Conservation (phyloP, 495 filamentous ascomycete species). For the Aspergillus affinis region DNA sequence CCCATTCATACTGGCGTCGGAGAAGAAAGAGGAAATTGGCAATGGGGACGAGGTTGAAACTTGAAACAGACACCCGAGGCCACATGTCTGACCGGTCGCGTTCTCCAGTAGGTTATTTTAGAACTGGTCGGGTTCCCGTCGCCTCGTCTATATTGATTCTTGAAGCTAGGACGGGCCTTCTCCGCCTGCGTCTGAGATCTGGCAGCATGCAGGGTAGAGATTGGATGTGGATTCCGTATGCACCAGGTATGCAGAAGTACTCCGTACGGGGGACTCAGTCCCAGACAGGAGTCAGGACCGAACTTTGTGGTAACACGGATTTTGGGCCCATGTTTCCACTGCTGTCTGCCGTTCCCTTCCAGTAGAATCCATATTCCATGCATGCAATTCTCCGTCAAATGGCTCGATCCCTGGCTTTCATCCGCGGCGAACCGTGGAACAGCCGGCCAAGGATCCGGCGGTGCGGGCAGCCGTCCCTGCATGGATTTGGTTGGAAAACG, state of each 20-base stretch:
- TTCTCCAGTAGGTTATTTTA: not conserved
- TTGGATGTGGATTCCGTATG: no score
- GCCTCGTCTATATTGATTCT: no score
- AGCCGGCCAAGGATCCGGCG: conserved; percentile 5
- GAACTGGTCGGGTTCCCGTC: not conserved
- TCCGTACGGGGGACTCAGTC: no score
- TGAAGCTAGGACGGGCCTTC: no score
- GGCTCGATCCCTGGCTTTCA: conserved; percentile 6
- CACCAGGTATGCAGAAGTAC: no score
- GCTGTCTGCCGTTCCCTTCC: no score
- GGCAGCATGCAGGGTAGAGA: no score
- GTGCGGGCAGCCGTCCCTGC: conserved; percentile 9
- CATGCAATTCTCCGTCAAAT: not conserved
- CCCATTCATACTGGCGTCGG: conserved; percentile 8
- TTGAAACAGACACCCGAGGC: not conserved
- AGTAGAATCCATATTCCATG: not conserved
- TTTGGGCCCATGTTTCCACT: no score
- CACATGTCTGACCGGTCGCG: not conserved
- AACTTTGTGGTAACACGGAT: no score
- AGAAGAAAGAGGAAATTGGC: not conserved
- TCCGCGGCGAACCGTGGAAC: conserved; percentile 13
- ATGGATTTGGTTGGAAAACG: not conserved
- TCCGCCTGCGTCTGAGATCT: no score
- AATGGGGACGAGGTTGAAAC: no score
- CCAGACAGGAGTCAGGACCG: no score